Conservation (phyloP, 177 flowering plant species). For the Telopea speciosissima region DNA sequence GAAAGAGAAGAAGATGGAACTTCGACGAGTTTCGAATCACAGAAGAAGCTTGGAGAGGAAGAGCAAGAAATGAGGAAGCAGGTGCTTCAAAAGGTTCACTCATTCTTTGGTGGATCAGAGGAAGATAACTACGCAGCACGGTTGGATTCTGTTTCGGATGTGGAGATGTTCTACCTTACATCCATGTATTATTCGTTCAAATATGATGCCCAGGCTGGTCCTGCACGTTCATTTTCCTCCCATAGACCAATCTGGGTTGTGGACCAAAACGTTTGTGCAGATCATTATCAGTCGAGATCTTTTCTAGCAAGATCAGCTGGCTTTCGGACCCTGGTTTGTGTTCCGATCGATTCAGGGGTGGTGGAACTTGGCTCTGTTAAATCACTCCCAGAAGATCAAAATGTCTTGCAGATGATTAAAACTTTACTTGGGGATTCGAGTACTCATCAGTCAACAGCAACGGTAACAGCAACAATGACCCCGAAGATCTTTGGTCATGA, state of each 20-base stretch:
- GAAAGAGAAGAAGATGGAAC: constrained; percentile 19
- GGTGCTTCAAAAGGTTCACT: constrained; percentile 57
- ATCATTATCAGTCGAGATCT: constrained; percentile 48
- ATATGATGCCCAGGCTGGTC: constrained; percentile 37
- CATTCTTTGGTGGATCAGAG: constrained; percentile 36
- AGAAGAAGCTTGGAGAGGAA: constrained; percentile 8
- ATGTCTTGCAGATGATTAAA: constrained; percentile 36
- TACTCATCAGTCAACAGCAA: constrained; percentile 22
- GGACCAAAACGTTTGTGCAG: constrained; percentile 36
- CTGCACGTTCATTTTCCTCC: constrained; percentile 34
- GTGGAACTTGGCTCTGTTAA: constrained; percentile 66
- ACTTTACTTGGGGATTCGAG: constrained; percentile 34
- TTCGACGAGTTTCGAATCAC: neutral
- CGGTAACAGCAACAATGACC: constrained; percentile 12
- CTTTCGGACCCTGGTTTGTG: constrained; percentile 51
- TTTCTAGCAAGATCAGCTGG: constrained; percentile 51
- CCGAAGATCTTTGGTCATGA: constrained; percentile 80
- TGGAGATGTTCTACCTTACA: constrained; percentile 51
- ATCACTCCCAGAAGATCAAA: constrained; percentile 47
- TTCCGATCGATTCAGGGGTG: constrained; percentile 70
- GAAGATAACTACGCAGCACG: constrained; percentile 24
- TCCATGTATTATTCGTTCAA: constrained; percentile 61
- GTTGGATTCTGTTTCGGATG: constrained; percentile 33
- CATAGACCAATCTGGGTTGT: constrained; percentile 55
- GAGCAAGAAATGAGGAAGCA: constrained; percentile 28